Evolutionary conservation across 2,329 filamentous ascomycete genomes (phyloP).

Genomic region (Fusarium siculi): DNA sequence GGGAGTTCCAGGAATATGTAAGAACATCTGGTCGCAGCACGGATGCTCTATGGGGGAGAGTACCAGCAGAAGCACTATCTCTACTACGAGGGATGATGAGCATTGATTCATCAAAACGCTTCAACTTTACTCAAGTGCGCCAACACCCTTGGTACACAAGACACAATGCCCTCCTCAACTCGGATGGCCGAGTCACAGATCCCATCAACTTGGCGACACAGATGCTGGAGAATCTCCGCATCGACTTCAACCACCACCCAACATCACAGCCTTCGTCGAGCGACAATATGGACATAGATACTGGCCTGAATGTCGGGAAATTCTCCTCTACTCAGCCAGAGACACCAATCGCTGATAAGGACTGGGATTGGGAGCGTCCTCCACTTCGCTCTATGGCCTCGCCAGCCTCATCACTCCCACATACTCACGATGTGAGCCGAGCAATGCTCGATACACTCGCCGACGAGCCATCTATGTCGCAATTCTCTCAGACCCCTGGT

Average conservation of each 20-base stretch:
- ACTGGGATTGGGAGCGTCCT: constrained; percentile 91
- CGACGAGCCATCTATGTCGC: constrained; percentile 86
- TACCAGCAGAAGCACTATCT: constrained; percentile 80
- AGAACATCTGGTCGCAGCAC: constrained; percentile 81
- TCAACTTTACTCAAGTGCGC: constrained; percentile 86
- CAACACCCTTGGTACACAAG: constrained; percentile 96
- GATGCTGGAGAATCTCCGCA: constrained; percentile 91
- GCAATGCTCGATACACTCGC: constrained; percentile 72
- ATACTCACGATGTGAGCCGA: constrained; percentile 49
- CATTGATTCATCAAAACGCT: constrained; percentile 77
- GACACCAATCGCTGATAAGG: constrained; percentile 75
- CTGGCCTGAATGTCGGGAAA: constrained; percentile 54
- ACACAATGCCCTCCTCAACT: constrained; percentile 78
- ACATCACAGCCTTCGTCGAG: constrained; percentile 54
- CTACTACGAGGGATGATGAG: constrained; percentile 94
- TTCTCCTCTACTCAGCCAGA: constrained; percentile 90
- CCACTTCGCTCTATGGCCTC: constrained; percentile 63
- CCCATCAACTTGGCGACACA: constrained; percentile 88
- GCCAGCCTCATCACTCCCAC: constrained; percentile 50
- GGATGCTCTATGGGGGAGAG: constrained; percentile 85
- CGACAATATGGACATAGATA: constrained; percentile 79
- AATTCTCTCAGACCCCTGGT: constrained; percentile 83
- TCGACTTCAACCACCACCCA: constrained; percentile 82
- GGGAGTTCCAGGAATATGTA: constrained; percentile 91
- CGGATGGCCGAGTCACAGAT: constrained; percentile 80